These are phyloP conservation scores for Acacia acuminata DNA, from an alignment of 306 rosid species.

Conservation along the genomic window DNA sequence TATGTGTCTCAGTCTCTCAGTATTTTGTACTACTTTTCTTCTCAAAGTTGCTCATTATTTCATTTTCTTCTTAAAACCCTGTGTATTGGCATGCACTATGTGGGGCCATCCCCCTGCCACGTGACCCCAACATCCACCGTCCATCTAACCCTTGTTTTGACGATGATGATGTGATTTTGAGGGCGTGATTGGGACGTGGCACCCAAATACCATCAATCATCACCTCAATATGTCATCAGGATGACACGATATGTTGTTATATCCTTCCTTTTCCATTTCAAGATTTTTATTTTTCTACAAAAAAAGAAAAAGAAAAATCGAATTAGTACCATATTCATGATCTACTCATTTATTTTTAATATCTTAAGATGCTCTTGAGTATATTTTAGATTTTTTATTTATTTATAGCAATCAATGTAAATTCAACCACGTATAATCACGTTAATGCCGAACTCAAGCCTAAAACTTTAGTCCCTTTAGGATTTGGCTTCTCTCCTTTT, in stretches of 20 bases:
- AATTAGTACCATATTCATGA: not conserved
- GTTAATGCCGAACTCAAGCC: too few relatives aligned
- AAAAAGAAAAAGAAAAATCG: not conserved
- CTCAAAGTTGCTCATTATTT: too few relatives aligned
- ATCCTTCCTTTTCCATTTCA: not conserved
- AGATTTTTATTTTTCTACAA: not conserved
- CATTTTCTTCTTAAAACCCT: not conserved
- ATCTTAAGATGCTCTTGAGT: not conserved
- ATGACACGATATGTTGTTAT: not conserved
- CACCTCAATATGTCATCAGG: not conserved
- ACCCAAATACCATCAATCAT: not conserved
- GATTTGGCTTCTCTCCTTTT: too few relatives aligned
- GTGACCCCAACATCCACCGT: not conserved
- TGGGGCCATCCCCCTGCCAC: not conserved
- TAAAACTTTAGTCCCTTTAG: too few relatives aligned
- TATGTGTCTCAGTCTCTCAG: not conserved
- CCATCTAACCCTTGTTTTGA: not conserved
- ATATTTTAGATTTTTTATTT: too few relatives aligned
- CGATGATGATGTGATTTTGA: not conserved
- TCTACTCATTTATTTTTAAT: not conserved
- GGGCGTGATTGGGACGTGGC: not conserved
- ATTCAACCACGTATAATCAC: too few relatives aligned
- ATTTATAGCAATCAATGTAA: too few relatives aligned
- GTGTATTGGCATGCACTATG: not conserved
- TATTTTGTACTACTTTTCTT: not conserved